Percentiles rank a stretch among this genome's conserved stretches.
phyloP scores from a whole-genome alignment of 805 yeast genomes.

The Tetrapisispora iriomotensis region DNA sequence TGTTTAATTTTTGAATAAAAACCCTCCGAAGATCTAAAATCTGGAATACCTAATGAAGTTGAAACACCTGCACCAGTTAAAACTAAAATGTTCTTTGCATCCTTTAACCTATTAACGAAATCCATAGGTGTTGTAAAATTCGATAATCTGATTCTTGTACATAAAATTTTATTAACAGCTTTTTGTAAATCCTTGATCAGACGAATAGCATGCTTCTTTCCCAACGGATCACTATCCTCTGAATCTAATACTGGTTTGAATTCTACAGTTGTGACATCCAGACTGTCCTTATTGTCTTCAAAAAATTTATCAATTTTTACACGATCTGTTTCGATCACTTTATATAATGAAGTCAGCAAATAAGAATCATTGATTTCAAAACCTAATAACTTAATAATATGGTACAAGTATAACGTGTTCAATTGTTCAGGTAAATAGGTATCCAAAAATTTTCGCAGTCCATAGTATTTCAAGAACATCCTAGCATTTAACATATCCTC shows the following conservation, averaged over 20 bases:
- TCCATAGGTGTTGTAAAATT: constrained; percentile 50
- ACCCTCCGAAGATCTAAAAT: constrained; percentile 80
- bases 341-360: constrained; percentile 26
- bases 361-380: constrained; percentile 32
- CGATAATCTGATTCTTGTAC: constrained; percentile 45
- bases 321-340: constrained; percentile 18
- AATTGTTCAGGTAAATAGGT: constrained; percentile 53
- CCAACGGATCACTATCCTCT: constrained; percentile 30
- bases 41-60: constrained; percentile 84
- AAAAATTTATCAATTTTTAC: constrained; percentile 10
- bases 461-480: constrained; percentile 46
- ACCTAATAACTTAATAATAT: constrained; percentile 54
- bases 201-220: constrained; percentile 37
- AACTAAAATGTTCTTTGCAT: constrained; percentile 54
- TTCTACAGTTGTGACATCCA: neutral
- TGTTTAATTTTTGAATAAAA: constrained; percentile 59
- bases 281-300: constrained; percentile 1
- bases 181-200: constrained; percentile 44
- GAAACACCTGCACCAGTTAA: constrained; percentile 92
- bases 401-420: constrained; percentile 45
- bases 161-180: constrained; percentile 54
- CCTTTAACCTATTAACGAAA: constrained; percentile 42
- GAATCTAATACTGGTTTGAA: no score
- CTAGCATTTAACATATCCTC: constrained; percentile 40
- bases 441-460: constrained; percentile 50